Base-by-base conservation (phyloP, 129 eudicot species). In the Sambucus nigra region DNA sequence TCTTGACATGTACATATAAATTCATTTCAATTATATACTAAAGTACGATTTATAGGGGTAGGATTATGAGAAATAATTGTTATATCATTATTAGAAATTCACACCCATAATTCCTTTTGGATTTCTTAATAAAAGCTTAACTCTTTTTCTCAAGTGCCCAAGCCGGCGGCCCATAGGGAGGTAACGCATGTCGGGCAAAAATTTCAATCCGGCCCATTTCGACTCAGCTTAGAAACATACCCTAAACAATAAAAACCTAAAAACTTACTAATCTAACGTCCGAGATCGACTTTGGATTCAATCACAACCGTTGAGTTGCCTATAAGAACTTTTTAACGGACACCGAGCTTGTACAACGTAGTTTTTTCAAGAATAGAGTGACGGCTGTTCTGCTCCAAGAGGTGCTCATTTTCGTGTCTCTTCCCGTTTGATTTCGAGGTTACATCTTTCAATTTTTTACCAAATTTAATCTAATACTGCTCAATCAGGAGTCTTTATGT, bases 241-340 rank as follows among this genome's bases (percentile, higher is more conserved):
- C n/a, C n/a, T n/a, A n/a, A n/a, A n/a, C n/a, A n/a, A n/a, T n/a
- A n/a, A n/a, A n/a, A n/a, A n/a, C n/a, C n/a, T n/a, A n/a, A n/a
- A n/a, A n/a, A n/a, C n/a, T n/a, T n/a, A n/a, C n/a, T 24, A 51
- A 60, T 60, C 65, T 16, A 47, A 60, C 55, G 65, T 54, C 13
- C 53, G 6, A 2, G 7, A 26, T 26, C 3, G 14, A 26, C 2
- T 25, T 18, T 2, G 1, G 4, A 14, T 1, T 28, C 19, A 45
- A 60, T 60, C 65, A 6, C 9, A 19, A 27, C 54, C 65, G 25
- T 60, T 7, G 3, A 46, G 8, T 31, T 1, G 18, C 53, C 18
- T 11, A 45, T 46, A 41, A 18, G 47, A 25, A 1, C 53, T 2
- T 3, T 17, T 10, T 16, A 7, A 26, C 0, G 42, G 42, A 7